phyloP scores from a whole-genome alignment of 495 filamentous ascomycete genomes.

The Penicillium macrosclerotiorum region DNA sequence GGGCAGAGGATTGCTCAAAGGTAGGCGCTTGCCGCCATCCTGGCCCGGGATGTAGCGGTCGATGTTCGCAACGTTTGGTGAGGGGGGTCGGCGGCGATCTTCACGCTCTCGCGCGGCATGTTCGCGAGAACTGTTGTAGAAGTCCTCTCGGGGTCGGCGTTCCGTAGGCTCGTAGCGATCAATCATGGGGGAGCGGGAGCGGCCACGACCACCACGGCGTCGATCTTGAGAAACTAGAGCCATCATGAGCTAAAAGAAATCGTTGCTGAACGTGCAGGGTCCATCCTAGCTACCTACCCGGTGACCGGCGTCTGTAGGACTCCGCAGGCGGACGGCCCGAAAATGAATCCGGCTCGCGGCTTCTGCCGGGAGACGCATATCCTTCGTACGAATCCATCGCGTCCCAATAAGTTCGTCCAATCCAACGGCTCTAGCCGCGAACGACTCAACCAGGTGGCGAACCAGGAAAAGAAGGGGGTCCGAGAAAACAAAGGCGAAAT shows the following conservation, averaged over 20 bases:
- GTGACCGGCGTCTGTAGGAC: constrained; percentile 50
- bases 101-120: constrained; percentile 65
- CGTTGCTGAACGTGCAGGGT: constrained; percentile 8
- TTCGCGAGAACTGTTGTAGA: constrained; percentile 58
- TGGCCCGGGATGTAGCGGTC: constrained; percentile 96
- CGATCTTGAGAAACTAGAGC: constrained; percentile 50
- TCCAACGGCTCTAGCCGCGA: constrained; percentile 8
- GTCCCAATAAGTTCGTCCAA: neutral
- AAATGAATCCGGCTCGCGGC: constrained; percentile 39
- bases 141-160: constrained; percentile 52
- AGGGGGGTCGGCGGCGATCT: constrained; percentile 63
- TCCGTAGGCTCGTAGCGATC: constrained; percentile 70
- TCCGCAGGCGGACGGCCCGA: constrained; percentile 31
- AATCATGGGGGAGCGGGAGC: constrained; percentile 74
- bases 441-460: too few relatives aligned
- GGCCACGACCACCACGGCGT: constrained; percentile 46
- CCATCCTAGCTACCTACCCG: constrained; percentile 37
- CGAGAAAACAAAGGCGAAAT: constrained; percentile 8
- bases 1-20: constrained; percentile 69
- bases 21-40: constrained; percentile 54
- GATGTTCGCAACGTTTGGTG: constrained; percentile 69
- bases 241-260: too few relatives aligned
- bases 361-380: constrained; percentile 39
- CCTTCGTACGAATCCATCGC: constrained; percentile 47
- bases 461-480: too few relatives aligned